These are phyloP conservation scores for Exophiala oligosperma DNA, from an alignment of 2,329 filamentous ascomycete species.

Conservation along the genomic window DNA sequence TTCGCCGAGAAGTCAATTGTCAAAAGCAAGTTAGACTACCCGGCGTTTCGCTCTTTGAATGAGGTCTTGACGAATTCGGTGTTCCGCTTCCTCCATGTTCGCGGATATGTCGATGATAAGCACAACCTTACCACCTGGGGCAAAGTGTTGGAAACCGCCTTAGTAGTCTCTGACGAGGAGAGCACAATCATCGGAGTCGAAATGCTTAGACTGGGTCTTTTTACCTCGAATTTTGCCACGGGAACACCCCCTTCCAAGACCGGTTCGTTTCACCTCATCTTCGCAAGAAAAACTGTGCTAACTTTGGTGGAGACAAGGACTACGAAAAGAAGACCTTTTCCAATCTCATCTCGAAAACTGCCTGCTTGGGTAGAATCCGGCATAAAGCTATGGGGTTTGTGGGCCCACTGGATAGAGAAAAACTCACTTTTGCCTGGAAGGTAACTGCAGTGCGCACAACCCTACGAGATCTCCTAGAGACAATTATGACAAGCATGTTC, in stretches of 20 bases:
- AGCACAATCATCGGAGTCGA: conserved; percentile 82
- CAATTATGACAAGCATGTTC: conserved; percentile 76
- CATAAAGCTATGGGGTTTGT: conserved; percentile 90
- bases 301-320: conserved; percentile 63
- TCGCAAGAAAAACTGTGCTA: conserved; percentile 7
- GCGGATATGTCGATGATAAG: conserved; percentile 75
- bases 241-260: conserved; percentile 20
- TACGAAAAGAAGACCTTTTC: conserved; percentile 57
- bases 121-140: conserved; percentile 86
- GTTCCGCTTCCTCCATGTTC: conserved; percentile 86
- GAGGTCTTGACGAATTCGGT: conserved; percentile 74
- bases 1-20: conserved; percentile 70
- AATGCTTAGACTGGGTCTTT: conserved; percentile 73
- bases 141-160: conserved; percentile 69
- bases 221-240: conserved; percentile 69
- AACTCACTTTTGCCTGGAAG: conserved; percentile 83
- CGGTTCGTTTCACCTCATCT: conserved; percentile 7
- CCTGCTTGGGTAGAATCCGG: conserved; percentile 76
- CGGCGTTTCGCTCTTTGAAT: conserved; percentile 57
- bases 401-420: conserved; percentile 85
- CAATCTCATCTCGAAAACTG: conserved; percentile 81
- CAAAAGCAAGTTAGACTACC: conserved; percentile 19
- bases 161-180: conserved; percentile 70
- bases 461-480: conserved; percentile 81
- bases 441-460: conserved; percentile 75